Percentiles rank a stretch among this genome's conserved stretches.
These are phyloP conservation scores for Cinnamomum micranthum DNA, from an alignment of 164 flowering plant genomes.

Conservation along the genomic window DNA sequence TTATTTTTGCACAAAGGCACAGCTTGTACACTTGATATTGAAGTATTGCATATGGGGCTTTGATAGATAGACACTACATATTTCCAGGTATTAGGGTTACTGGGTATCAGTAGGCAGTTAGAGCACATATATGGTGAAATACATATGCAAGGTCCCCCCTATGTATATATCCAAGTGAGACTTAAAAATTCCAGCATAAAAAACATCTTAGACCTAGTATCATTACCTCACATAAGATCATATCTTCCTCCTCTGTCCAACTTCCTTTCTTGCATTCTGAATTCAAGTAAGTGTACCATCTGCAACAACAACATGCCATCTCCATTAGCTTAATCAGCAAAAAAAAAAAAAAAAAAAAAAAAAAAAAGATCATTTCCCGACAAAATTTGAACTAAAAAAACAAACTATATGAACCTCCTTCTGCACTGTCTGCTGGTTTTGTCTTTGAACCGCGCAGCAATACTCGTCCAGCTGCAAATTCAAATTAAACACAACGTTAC, in stretches of 20 bases:
- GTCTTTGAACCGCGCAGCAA: constrained; percentile 84
- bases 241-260: constrained; percentile 96
- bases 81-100: background rate
- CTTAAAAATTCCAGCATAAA: no score
- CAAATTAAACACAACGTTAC: constrained; percentile 5
- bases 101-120: background rate
- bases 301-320: constrained; percentile 20
- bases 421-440: constrained; percentile 93
- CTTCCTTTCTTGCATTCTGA: constrained; percentile 98
- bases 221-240: constrained; percentile 85
- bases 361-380: no score
- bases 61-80: background rate
- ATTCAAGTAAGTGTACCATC: constrained; percentile 95
- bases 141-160: background rate
- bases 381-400: no score
- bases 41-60: background rate
- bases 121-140: background rate
- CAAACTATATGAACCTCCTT: constrained; percentile 52
- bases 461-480: constrained; percentile 71
- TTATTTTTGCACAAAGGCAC: no score
- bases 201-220: background rate
- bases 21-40: background rate
- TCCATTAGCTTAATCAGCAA: constrained; percentile 9
- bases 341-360: background rate
- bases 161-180: no score